Conservation (phyloP, 2,329 filamentous ascomycete genomes). For the Madurella mycetomatis region DNA sequence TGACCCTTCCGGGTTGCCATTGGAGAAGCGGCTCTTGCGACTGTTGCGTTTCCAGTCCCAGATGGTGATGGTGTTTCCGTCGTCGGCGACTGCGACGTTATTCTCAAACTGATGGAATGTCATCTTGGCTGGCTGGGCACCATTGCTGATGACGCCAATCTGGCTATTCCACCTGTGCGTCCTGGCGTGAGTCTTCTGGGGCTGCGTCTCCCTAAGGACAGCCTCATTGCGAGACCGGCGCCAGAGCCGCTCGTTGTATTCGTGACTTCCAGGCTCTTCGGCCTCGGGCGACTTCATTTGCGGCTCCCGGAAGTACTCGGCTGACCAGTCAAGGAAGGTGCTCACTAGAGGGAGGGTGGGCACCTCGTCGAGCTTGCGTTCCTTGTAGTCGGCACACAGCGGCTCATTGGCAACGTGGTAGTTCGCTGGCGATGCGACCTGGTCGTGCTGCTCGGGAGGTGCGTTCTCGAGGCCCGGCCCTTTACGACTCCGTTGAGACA, state of each 20-base stretch:
- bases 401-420: slow-evolving; percentile 76
- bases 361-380: slow-evolving; percentile 53
- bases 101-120: slow-evolving; percentile 98
- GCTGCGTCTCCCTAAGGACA: slow-evolving; percentile 88
- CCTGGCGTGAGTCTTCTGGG: slow-evolving; percentile 82
- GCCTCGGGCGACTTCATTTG: slow-evolving; percentile 97
- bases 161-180: slow-evolving; percentile 83
- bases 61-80: slow-evolving; percentile 81
- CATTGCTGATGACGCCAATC: slow-evolving; percentile 79
- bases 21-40: slow-evolving; percentile 80
- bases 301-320: slow-evolving; percentile 95
- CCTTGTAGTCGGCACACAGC: slow-evolving; percentile 68
- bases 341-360: slow-evolving; percentile 73
- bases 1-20: slow-evolving; percentile 86
- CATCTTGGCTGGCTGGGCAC: slow-evolving; percentile 85
- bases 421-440: slow-evolving; percentile 58
- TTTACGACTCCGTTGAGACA: slow-evolving; percentile 38
- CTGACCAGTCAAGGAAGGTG: slow-evolving; percentile 89
- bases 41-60: slow-evolving; percentile 88
- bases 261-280: slow-evolving; percentile 90
- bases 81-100: slow-evolving; percentile 88
- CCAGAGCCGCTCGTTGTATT: slow-evolving; percentile 96
- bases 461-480: slow-evolving; percentile 41
- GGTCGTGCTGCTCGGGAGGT: slow-evolving; percentile 72
- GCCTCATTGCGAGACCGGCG: slow-evolving; percentile 85